Base-by-base conservation (phyloP, 2,329 filamentous ascomycete species). In the Orbilia ellipsospora region DNA sequence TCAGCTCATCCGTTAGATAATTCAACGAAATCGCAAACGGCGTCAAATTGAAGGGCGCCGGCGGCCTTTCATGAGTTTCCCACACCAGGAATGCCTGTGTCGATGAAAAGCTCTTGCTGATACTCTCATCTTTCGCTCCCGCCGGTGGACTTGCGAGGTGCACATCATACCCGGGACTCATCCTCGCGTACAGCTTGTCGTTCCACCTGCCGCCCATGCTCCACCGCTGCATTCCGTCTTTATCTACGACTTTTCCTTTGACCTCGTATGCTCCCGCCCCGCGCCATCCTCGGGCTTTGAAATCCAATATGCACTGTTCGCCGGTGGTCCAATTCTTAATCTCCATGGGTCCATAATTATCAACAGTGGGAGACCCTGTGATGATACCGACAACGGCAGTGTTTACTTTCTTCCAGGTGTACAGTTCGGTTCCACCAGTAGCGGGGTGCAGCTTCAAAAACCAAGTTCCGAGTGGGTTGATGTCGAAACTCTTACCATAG, bases 341-440 rank as follows among this genome's bases (percentile, higher is more conserved):
- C 81, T 97, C 93, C 92, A 99, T 98, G 0, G 90, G 86, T 0
- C 95, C 95, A 81, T 98, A 98, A 82, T 99, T 97, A 84, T 99
- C 95, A n/a, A 99, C 92, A 0, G 92, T 92, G 0, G 95, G 95
- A 79, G 92, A 97, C 56, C 95, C 95, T 0, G 94, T 98, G 80
- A 99, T 97, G 82, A 99, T 99, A 72, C 95, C 95, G 73, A 98
- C 90, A n/a, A 99, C 95, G 1, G 94, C 96, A 0, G 93, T 95
- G 0, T 94, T 98, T 16, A 97, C 93, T 84, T 99, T 99, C 84
- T 97, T 98, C 95, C 95, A 99, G 0, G 94, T 97, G 83, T 96
- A 99, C 1, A 97, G 85, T 79, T 99, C 95, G 77, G 92, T 90
- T 8, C 89, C 90, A 2, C 91, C 92, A 2, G 88, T 85, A 0